phyloP scores from a whole-genome alignment of 78 protist species.

The Capsaspora owczarzaki region DNA sequence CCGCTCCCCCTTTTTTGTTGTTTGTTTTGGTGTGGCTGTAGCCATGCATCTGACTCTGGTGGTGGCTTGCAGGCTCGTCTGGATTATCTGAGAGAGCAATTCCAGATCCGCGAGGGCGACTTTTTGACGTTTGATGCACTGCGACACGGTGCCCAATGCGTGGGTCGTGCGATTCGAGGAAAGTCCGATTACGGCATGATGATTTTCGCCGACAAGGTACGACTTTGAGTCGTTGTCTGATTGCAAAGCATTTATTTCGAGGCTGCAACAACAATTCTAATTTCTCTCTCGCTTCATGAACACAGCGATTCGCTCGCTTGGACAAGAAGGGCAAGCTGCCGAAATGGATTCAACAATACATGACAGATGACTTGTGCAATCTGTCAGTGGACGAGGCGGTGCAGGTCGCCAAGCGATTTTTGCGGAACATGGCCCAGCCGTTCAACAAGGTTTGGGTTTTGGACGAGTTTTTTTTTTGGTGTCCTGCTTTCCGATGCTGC shows the following conservation, averaged over 20 bases:
- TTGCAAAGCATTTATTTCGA: neutral
- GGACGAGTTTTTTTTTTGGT: neutral
- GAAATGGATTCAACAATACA: conserved; percentile 50
- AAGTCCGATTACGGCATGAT: conserved; percentile 95
- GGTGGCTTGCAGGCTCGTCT: conserved; percentile 46
- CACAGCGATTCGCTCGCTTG: conserved; percentile 4
- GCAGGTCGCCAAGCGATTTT: conserved; percentile 1
- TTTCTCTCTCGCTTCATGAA: neutral
- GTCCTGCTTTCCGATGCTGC: neutral
- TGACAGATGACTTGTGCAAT: conserved; percentile 10
- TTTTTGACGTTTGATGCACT: conserved; percentile 95
- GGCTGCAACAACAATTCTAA: neutral
- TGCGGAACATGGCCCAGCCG: conserved; percentile 53
- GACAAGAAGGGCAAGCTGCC: conserved; percentile 74
- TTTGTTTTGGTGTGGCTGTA: neutral
- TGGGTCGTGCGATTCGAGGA: conserved; percentile 94
- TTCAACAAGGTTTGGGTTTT: neutral
- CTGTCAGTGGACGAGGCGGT: conserved; percentile 44
- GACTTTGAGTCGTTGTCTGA: neutral
- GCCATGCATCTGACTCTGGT: neutral
- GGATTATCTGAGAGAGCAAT: conserved; percentile 39
- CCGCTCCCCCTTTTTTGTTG: neutral
- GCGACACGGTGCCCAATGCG: conserved; percentile 88
- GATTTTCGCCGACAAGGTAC: conserved; percentile 88
- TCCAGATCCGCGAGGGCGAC: conserved; percentile 66